A percentile compares a stretch with the other conserved stretches of the same genome.
Evolutionary conservation across 2,329 filamentous ascomycete genomes (phyloP).

Genomic region (Fusarium praegraminearum): DNA sequence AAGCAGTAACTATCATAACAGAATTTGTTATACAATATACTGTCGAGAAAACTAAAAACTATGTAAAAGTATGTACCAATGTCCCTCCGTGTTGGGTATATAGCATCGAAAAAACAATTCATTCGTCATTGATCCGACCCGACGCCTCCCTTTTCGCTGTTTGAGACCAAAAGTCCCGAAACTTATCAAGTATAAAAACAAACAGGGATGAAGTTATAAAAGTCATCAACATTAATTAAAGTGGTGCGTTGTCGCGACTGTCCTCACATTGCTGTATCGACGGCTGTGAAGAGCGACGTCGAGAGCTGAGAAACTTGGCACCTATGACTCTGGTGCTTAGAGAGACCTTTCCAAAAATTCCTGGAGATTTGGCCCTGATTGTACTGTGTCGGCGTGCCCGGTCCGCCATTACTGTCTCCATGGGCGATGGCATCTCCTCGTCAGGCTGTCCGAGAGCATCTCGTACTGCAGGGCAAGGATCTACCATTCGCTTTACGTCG

Average conservation of each 20-base stretch:
- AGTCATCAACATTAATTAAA: conserved; percentile 37
- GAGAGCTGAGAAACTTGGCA: conserved; percentile 44
- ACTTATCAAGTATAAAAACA: conserved; percentile 24
- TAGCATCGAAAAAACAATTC: conserved; percentile 31
- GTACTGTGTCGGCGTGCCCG: conserved; percentile 31
- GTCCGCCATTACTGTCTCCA: conserved; percentile 27
- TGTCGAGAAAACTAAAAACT: conserved; percentile 10
- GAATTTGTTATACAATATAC: conserved; percentile 19
- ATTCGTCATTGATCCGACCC: conserved; percentile 34
- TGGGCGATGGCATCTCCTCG: conserved; percentile 42
- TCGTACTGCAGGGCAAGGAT: conserved; percentile 46
- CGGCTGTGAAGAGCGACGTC: conserved; percentile 50
- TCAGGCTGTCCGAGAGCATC: conserved; percentile 29
- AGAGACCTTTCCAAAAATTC: conserved; percentile 46
- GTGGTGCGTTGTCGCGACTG: conserved; percentile 25
- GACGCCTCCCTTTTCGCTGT: conserved; percentile 39
- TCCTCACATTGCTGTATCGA: conserved; percentile 50
- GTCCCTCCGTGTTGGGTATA: conserved; percentile 43
- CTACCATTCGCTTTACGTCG: conserved; percentile 62
- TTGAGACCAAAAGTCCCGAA: conserved; percentile 27
- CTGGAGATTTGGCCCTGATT: conserved; percentile 34
- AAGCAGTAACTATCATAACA: conserved; percentile 23
- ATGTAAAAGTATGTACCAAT: conserved; percentile 42
- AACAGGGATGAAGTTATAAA: conserved; percentile 18
- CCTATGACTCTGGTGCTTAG: conserved; percentile 42